Conservation (phyloP, 495 filamentous ascomycete species). For the Tuber brumale region DNA sequence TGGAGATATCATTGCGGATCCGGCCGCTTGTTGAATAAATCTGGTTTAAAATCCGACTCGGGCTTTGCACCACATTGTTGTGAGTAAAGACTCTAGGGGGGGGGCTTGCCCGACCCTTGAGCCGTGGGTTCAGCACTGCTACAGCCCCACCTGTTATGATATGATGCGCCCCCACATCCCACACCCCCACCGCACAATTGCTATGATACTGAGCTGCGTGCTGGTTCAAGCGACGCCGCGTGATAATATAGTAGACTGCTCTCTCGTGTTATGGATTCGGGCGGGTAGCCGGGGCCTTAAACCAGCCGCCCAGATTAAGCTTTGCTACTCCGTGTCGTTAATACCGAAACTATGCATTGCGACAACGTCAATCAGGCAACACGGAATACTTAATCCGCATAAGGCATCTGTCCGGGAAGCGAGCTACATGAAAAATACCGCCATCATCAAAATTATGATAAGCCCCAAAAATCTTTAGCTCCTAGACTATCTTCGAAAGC, state of each 20-base stretch:
- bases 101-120: not conserved
- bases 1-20: not conserved
- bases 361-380: not conserved
- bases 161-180: not conserved
- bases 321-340: not conserved
- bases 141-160: not conserved
- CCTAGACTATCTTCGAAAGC: no score
- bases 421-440: no score
- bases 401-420: no score
- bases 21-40: not conserved
- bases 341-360: not conserved
- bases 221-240: not conserved
- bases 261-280: not conserved
- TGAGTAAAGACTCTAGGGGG: not conserved
- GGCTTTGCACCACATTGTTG: not conserved
- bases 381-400: not conserved
- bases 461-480: no score
- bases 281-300: not conserved
- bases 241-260: not conserved
- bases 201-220: not conserved
- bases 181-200: not conserved
- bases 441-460: no score
- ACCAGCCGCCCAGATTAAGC: not conserved
- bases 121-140: not conserved
- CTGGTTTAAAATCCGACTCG: not conserved